Conservation (phyloP, 768 basidiomycete genomes). For the Xerocomellus amylosporus region DNA sequence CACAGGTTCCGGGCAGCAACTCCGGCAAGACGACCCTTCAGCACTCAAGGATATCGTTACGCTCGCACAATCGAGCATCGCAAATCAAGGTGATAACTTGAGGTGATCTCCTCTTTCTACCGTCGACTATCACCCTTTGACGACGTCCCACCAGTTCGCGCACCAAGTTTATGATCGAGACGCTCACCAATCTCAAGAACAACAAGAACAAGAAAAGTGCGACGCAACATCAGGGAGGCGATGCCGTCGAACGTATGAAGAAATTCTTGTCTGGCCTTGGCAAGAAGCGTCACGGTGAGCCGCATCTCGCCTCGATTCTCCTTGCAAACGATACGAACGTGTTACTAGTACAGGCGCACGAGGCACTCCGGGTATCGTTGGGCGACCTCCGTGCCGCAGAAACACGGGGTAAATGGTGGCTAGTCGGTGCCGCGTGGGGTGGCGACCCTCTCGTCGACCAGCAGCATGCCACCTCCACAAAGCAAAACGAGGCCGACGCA, state of each 20-base stretch:
- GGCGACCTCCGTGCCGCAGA: conserved; percentile 82
- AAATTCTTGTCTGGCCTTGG: conserved; percentile 75
- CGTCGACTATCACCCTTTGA: background rate
- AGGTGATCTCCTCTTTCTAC: conserved; percentile 40
- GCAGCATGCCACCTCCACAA: conserved; percentile 35
- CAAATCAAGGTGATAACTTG: conserved; percentile 45
- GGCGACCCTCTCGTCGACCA: conserved; percentile 87
- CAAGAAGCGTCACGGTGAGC: conserved; percentile 71
- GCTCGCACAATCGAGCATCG: conserved; percentile 71
- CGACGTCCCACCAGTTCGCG: conserved; percentile 61
- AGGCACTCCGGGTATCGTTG: conserved; percentile 82
- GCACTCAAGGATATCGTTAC: conserved; percentile 90
- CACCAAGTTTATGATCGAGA: conserved; percentile 94
- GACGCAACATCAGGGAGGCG: conserved; percentile 66
- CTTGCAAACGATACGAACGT: background rate
- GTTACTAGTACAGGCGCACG: conserved; percentile 70
- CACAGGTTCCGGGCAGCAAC: conserved; percentile 86
- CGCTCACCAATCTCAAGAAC: conserved; percentile 86
- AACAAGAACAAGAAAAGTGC: conserved; percentile 73
- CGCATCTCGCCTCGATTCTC: background rate
- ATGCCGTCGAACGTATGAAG: conserved; percentile 83
- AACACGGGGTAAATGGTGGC: conserved; percentile 96
- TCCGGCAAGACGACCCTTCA: conserved; percentile 88
- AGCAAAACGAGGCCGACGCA: conserved; percentile 22
- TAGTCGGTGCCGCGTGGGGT: conserved; percentile 94